Percentiles rank a stretch among this genome's conserved stretches.
These are phyloP conservation scores for Kappamyces sp. DNA, from an alignment of 192 early-diverging fungal genomes.

Conservation along the genomic window DNA sequence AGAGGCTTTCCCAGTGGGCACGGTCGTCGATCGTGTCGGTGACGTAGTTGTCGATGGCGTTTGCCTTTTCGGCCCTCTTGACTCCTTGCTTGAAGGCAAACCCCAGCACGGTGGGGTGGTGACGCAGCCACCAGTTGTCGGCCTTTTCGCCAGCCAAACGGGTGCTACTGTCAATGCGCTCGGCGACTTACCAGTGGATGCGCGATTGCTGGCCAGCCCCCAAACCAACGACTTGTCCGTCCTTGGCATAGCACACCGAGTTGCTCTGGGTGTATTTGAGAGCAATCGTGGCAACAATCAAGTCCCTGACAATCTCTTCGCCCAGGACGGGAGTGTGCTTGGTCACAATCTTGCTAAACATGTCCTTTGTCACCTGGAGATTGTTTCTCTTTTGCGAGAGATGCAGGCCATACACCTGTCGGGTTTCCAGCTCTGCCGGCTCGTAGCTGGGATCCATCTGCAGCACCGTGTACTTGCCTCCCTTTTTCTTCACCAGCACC, in stretches of 20 bases:
- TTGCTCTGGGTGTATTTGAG: slow-evolving; percentile 99
- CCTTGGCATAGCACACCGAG: slow-evolving; percentile 97
- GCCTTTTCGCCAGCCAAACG: slow-evolving; percentile 98
- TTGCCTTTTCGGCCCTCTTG: slow-evolving; percentile 94
- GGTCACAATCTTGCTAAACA: slow-evolving; percentile 85
- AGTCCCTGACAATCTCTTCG: slow-evolving; percentile 65
- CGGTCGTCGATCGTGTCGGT: slow-evolving; percentile 83
- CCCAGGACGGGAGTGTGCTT: slow-evolving; percentile 61
- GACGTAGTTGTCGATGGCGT: slow-evolving; percentile 94
- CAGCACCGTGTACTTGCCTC: slow-evolving; percentile 91
- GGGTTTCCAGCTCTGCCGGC: slow-evolving; percentile 75
- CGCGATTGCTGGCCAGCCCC: slow-evolving; percentile 98
- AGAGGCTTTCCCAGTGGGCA: slow-evolving; percentile 70
- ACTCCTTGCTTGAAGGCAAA: slow-evolving; percentile 79
- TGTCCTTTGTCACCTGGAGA: slow-evolving; percentile 59
- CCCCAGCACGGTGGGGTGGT: slow-evolving; percentile 88
- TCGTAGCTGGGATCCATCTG: slow-evolving; percentile 90
- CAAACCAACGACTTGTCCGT: slow-evolving; percentile 94
- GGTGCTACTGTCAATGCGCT: slow-evolving; percentile 44
- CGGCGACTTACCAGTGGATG: slow-evolving; percentile 73
- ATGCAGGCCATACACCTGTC: slow-evolving; percentile 91
- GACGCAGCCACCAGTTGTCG: slow-evolving; percentile 97
- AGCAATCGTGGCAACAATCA: slow-evolving; percentile 95
- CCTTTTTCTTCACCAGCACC: slow-evolving; percentile 91
- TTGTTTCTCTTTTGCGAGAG: slow-evolving; percentile 92